Evolutionary conservation across 2,329 filamentous ascomycete genomes (phyloP), one percentile per base, ranked within the genome.

Genomic region (Alternaria longipes): DNA sequence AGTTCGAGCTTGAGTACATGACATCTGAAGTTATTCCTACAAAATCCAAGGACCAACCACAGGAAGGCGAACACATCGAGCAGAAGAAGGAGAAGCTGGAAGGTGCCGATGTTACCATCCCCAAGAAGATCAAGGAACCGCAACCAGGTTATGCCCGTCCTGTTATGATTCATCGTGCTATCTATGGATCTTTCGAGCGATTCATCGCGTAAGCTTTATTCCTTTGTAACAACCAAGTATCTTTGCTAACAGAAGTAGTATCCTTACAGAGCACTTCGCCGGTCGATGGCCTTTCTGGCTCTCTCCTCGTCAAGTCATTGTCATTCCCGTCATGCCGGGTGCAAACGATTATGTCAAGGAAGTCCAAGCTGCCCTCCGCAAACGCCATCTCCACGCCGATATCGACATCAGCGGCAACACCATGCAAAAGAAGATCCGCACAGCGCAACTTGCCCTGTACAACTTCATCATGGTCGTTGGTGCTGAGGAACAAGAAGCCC

Each of bases 231-330:
- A 40, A 30, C 2, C 14, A 2, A 45, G 36, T 30, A 38, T 42
- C 1, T 22, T 30, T 40, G 44, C 67, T 75, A 60, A 74, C 59
- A 32, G 22, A 8, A 1, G 1, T 45, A 77, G 76, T 67, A 93
- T 94, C 67, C 84, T 94, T 62, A 91, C 87, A 46, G 92, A 95
- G 84, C 92, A 94, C 80, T 94, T 93, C 76, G 91, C 86, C 56
- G 92, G 92, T 71, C 93, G 93, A 82, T 95, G 92, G 92, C 92
- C 92, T 1, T 93, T 94, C 85, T 95, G 92, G 92, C 82, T 95
- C 64, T 92, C 89, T 69, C 92, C 91, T n/a, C 87, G 92, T 53
- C 92, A 95, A 80, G 87, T 95, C 65, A 84, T 91, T 69, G 87
- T 95, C 65, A 89, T 94, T 63, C 91, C 91, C 8, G 91, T 93